These are phyloP conservation scores for Paraglomus brasilianum DNA, from an alignment of 192 early-diverging fungal species.

Conservation along the genomic window DNA sequence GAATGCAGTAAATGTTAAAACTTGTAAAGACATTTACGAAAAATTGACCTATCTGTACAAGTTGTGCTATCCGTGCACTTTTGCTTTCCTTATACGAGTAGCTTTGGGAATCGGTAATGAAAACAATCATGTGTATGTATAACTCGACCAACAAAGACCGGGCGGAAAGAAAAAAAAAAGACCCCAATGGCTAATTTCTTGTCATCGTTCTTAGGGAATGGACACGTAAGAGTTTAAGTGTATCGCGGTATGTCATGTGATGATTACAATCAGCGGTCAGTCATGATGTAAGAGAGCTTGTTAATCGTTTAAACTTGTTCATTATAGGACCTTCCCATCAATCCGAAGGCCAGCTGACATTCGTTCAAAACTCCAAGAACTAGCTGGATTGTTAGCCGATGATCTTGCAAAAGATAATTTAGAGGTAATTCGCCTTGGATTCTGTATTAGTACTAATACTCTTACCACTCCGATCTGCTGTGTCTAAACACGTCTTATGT, in stretches of 20 bases:
- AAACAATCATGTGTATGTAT: too few relatives aligned
- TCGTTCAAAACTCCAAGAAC: conserved; percentile 44
- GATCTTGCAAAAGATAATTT: conserved; percentile 42
- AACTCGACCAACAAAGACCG: too few relatives aligned
- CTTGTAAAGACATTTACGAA: conserved; percentile 47
- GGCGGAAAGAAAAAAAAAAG: too few relatives aligned
- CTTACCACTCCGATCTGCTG: too few relatives aligned
- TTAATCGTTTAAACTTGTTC: neutral
- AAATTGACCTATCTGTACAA: conserved; percentile 46
- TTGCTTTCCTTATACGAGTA: conserved; percentile 45
- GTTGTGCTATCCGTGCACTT: conserved; percentile 44
- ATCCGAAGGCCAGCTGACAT: conserved; percentile 38
- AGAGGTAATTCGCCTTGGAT: conserved; percentile 31
- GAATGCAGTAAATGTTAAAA: conserved; percentile 51
- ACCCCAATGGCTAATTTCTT: too few relatives aligned
- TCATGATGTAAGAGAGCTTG: neutral
- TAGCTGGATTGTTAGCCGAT: conserved; percentile 40
- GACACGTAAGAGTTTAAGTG: conserved; percentile 52
- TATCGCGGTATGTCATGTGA: conserved; percentile 38
- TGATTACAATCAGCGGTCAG: too few relatives aligned
- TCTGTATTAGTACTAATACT: conserved; percentile 7
- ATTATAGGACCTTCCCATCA: conserved; percentile 45
- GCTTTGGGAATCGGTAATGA: conserved; percentile 46
- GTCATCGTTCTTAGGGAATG: neutral
- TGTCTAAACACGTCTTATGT: neutral